Percentiles rank a stretch among this genome's conserved stretches.
phyloP scores from a whole-genome alignment of 139 green algal species.

The Pleodorina starrii region DNA sequence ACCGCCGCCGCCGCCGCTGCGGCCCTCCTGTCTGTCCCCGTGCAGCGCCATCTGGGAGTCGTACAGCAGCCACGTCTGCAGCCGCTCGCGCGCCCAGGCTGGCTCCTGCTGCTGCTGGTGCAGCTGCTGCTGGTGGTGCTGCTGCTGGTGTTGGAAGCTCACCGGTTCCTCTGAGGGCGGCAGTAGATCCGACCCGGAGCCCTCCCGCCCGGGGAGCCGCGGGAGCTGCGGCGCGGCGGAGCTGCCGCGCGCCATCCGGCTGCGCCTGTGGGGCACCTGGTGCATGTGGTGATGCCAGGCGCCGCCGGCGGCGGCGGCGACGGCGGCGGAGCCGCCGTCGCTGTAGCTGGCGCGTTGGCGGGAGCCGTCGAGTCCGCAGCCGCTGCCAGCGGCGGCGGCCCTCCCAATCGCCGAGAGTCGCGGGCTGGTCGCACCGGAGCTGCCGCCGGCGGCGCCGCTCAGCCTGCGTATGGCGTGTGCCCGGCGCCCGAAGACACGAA shows the following conservation, averaged over 20 bases:
- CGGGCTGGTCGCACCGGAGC: neutral
- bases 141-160: neutral
- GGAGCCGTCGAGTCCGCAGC: neutral
- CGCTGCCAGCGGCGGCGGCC: neutral
- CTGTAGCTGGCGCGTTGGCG: neutral
- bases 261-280: too few species aligned
- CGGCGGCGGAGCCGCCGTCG: neutral
- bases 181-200: neutral
- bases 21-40: neutral
- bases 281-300: neutral
- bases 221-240: too few species aligned
- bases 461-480: neutral
- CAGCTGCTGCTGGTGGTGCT: constrained; percentile 26
- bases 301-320: neutral
- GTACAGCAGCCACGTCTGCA: constrained; percentile 11
- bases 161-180: neutral
- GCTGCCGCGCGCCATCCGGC: too few species aligned
- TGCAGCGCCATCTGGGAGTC: neutral
- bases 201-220: neutral
- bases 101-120: constrained; percentile 16
- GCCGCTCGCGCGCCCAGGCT: neutral
- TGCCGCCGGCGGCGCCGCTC: neutral
- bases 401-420: neutral
- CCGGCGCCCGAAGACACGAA: neutral
- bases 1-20: neutral